Base-by-base conservation (phyloP, 495 filamentous ascomycete genomes). In the Xylaria palmicola region DNA sequence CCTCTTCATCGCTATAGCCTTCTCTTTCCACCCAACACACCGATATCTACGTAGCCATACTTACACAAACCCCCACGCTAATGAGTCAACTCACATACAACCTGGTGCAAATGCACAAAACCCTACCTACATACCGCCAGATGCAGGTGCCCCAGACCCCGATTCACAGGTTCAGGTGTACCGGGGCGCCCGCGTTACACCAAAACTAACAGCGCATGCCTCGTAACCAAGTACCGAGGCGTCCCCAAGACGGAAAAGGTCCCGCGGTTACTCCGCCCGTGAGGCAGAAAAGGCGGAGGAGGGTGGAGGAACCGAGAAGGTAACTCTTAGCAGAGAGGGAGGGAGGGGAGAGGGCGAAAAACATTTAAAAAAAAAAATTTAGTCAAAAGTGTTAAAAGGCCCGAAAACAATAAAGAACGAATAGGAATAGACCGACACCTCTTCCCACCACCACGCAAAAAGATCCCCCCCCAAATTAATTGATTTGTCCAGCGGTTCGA, bases 401-500 rank as follows among this genome's bases (percentile, higher is more conserved):
- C 26, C 24, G 39, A 56, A 56, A 7, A 56, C n/a, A n/a, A n/a
- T n/a, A n/a, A n/a, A n/a, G n/a, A n/a, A n/a, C n/a, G n/a, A n/a
- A n/a, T n/a, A n/a, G n/a, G n/a, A n/a, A n/a, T n/a, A n/a, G n/a
- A n/a, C 24, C 41, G 48, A 22, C 12, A 27, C 52, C 34, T 22
- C 26, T 30, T 22, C 36, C 37, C 48, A 29, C 50, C 50, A 30
- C 17, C 22, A 24, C 15, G 34, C 34, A 29, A 55, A 43, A n/a
- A n/a, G n/a, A n/a, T n/a, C n/a, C n/a, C n/a, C n/a, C 13, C 12
- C 22, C 15, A 26, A 43, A 17, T 1, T 17, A 55, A 17, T 19
- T 36, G 34, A 55, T 43, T 55, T 55, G n/a, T 41, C 37, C 41
- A 27, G 24, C 34, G 43, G 44, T 59, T 49, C 32, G 56, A 59